Evolutionary conservation across 2,329 filamentous ascomycete species (phyloP), one percentile per base, ranked within the genome.

Genomic region (Metarhizium sp.): DNA sequence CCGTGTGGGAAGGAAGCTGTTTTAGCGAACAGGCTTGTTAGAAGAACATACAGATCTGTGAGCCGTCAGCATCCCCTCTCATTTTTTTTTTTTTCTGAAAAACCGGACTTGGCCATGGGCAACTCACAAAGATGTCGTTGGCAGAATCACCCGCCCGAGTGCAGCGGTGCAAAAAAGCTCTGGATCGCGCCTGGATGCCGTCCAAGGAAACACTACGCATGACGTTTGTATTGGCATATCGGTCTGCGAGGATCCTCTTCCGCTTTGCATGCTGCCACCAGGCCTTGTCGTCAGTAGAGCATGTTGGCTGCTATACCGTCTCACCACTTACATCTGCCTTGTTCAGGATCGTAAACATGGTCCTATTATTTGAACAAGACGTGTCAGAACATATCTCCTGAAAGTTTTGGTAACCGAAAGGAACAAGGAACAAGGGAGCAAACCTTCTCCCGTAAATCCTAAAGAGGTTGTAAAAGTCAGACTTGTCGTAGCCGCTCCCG

Each of bases 211-310:
- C 71, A 4, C 76, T 66, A 34, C 78, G 78, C 69, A 86, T 76
- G 51, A 88, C 72, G 63, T 86, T 88, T 54, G 79, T 82, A 67
- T 87, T 88, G 34, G 85, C 81, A 65, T 88, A 88, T 34, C 83
- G 75, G 62, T 87, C 82, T 1, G 84, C 84, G 48, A 88, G 73
- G 50, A 85, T 71, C 32, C 83, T 76, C 63, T 84, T 86, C 57
- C 82, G 77, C 59, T 77, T 79, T 34, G 79, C 80, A 63, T 88
- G 85, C 79, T 86, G 52, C 10, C 14, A 7, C 8, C 14, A 8
- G n/a, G n/a, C 20, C 42, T 45, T 46, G 18, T 46, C 25, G 13
- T 29, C 25, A 48, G 13, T 20, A 30, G 20, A 48, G 13, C 25
- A 18, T 29, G 20, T 29, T 29, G 16, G 30, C 10, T 11, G 10